Evolutionary conservation across 352 stramenopile genomes (phyloP).

Genomic region (Blastocystis sp.): DNA sequence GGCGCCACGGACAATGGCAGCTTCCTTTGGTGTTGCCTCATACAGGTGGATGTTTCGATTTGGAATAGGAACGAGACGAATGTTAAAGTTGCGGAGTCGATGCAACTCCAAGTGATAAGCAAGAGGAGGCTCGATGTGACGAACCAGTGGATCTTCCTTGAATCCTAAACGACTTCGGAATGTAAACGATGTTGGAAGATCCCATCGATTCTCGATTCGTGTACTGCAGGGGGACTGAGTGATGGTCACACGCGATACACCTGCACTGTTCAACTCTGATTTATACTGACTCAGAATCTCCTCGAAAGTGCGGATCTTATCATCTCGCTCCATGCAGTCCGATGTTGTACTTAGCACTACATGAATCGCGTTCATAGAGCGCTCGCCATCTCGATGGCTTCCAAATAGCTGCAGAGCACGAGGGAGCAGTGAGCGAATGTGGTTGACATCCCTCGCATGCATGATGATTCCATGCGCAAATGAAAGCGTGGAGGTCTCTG

Average conservation of each 20-base stretch:
- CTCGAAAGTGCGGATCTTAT: background rate
- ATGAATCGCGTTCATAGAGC: background rate
- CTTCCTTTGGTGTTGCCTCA: slow-evolving; percentile 77
- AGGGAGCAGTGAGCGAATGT: background rate
- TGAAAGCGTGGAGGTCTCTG: background rate
- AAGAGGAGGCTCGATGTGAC: slow-evolving; percentile 92
- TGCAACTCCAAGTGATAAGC: slow-evolving; percentile 96
- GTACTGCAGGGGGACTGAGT: background rate
- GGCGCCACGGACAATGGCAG: slow-evolving; percentile 72
- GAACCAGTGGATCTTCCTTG: slow-evolving; percentile 92
- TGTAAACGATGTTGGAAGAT: slow-evolving; percentile 74
- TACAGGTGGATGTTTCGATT: slow-evolving; percentile 95
- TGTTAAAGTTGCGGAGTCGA: slow-evolving; percentile 92
- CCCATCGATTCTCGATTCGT: background rate
- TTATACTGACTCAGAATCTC: background rate
- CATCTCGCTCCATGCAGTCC: background rate
- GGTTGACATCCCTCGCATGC: background rate
- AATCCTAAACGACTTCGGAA: slow-evolving; percentile 79
- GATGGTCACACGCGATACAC: background rate
- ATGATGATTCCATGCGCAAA: background rate
- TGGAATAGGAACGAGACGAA: slow-evolving; percentile 76
- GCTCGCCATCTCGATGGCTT: background rate
- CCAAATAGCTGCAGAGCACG: background rate
- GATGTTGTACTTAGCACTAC: background rate
- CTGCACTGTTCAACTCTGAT: background rate